phyloP scores from a whole-genome alignment of 495 filamentous ascomycete genomes.

The Penicillium malachiteum region DNA sequence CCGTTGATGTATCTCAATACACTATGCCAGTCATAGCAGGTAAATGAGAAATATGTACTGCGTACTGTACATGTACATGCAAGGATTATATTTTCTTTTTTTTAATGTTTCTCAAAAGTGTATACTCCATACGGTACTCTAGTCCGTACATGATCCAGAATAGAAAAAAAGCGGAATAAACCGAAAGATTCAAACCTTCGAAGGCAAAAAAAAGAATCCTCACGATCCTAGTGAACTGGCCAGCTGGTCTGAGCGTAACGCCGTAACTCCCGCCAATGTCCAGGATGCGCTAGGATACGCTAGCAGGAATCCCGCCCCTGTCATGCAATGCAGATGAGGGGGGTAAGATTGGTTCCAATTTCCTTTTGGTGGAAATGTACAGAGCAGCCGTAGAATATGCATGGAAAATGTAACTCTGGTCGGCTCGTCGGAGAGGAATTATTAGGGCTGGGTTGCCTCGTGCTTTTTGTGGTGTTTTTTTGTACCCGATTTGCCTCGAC shows the following conservation, averaged over 20 bases:
- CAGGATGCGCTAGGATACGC: conserved; percentile 11
- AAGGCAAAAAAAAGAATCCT: too few relatives aligned
- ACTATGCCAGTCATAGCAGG: neutral
- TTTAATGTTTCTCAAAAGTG: too few relatives aligned
- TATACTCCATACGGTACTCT: too few relatives aligned
- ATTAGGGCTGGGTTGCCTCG: neutral
- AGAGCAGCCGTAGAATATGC: conserved; percentile 46
- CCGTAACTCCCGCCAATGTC: conserved; percentile 3
- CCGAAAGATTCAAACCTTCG: neutral
- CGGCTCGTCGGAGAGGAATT: neutral
- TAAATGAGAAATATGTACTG: neutral
- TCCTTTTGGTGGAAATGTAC: conserved; percentile 8
- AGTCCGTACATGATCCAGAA: neutral
- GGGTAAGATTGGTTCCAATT: neutral
- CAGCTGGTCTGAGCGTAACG: conserved; percentile 4
- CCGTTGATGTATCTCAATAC: conserved; percentile 12
- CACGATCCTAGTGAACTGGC: neutral
- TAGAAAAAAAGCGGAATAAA: neutral
- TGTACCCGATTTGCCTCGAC: neutral
- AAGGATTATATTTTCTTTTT: too few relatives aligned
- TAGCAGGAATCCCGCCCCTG: conserved; percentile 13
- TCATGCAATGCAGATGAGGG: conserved; percentile 11
- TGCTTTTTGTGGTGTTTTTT: neutral
- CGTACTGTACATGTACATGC: too few relatives aligned
- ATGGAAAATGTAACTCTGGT: conserved; percentile 40